Conservation (phyloP, 1,284 basidiomycete species). For the Microbotryum lychnidis-dioicae region DNA sequence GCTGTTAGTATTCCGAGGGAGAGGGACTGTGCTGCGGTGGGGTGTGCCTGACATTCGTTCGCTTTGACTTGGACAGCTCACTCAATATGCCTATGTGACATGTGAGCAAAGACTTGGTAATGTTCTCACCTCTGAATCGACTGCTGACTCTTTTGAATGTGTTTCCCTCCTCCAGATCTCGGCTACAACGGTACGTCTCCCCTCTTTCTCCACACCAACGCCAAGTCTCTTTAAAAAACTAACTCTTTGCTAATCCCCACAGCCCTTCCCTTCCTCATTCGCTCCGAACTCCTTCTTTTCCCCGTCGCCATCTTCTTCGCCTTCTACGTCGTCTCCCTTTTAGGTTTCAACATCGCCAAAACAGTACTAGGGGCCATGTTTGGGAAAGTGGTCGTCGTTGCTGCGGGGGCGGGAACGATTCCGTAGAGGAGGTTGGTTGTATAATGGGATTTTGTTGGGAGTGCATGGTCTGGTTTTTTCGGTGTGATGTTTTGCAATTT, state of each 20-base stretch:
- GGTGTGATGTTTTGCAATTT: too few relatives aligned
- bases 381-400: conserved; percentile 39
- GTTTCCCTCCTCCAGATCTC: conserved; percentile 46
- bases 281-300: conserved; percentile 73
- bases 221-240: not conserved
- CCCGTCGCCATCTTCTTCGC: conserved; percentile 72
- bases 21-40: too few relatives aligned
- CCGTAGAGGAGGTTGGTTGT: not conserved
- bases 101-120: conserved; percentile 38
- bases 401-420: not conserved
- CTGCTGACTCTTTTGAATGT: not conserved
- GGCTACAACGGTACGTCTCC: conserved; percentile 53
- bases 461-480: not conserved
- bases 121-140: not conserved
- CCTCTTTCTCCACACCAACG: not conserved
- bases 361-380: conserved; percentile 71
- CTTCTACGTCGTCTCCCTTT: conserved; percentile 66
- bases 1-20: conserved; percentile 10
- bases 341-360: conserved; percentile 81
- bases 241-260: not conserved
- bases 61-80: conserved; percentile 45
- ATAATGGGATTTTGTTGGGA: not conserved
- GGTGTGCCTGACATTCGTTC: not conserved
- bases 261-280: conserved; percentile 82
- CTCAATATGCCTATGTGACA: conserved; percentile 81